Evolutionary conservation across 495 filamentous ascomycete species (phyloP).

Genomic region (Daldinia childiae): DNA sequence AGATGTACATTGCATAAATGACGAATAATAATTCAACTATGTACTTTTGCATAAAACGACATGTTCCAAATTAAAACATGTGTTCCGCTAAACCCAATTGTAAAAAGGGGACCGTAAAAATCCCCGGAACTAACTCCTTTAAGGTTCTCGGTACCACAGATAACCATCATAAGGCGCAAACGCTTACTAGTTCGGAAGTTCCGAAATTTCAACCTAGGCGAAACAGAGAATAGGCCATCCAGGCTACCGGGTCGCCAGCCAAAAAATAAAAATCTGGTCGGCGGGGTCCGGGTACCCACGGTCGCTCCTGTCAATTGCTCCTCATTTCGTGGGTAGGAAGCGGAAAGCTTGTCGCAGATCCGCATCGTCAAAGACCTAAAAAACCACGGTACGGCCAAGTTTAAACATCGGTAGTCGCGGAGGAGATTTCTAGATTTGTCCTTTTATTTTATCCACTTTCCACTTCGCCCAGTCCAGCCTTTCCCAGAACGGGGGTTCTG

Average conservation of each 20-base stretch:
- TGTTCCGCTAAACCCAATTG: too few species aligned
- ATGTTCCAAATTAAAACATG: too few species aligned
- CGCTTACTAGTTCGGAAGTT: slow-evolving; percentile 21
- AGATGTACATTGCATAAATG: not conserved
- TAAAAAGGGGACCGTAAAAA: slow-evolving; percentile 10
- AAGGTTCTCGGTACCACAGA: slow-evolving; percentile 28
- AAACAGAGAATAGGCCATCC: slow-evolving; percentile 29
- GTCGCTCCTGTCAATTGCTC: slow-evolving; percentile 1
- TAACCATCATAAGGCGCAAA: not conserved
- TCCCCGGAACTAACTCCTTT: slow-evolving; percentile 18
- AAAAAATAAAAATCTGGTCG: slow-evolving; percentile 9
- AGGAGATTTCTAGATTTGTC: slow-evolving; percentile 35
- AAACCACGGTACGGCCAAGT: slow-evolving; percentile 8
- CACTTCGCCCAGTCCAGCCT: not conserved
- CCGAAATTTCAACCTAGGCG: slow-evolving; percentile 18
- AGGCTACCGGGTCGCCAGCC: slow-evolving; percentile 33
- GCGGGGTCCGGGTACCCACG: slow-evolving; percentile 25
- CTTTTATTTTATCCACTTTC: slow-evolving; percentile 16
- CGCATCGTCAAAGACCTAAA: slow-evolving; percentile 7
- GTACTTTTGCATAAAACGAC: too few species aligned
- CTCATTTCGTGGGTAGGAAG: slow-evolving; percentile 1
- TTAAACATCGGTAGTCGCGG: slow-evolving; percentile 15
- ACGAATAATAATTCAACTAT: too few species aligned
- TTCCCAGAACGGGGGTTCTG: slow-evolving; percentile 15
- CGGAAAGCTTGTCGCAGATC: slow-evolving; percentile 28